Evolutionary conservation across 192 early-diverging fungal species (phyloP), one percentile per base, ranked within the genome.

Genomic region (Rhizophagus clarus): DNA sequence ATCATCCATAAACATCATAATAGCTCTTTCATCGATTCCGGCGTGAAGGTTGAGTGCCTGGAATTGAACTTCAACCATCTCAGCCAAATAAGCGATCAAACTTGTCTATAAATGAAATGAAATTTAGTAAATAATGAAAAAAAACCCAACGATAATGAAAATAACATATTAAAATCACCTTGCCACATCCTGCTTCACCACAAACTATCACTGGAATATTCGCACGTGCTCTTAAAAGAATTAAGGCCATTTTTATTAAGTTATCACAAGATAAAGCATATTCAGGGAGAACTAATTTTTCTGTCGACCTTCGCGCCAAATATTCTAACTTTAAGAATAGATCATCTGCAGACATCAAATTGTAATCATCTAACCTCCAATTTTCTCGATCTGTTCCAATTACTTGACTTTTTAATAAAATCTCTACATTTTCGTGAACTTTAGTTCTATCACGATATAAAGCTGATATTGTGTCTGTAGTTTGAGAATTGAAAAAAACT

Each of bases 211-310:
- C 49, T 4, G 75, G 75, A 60, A 76, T 64, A 56, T 64, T 76
- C 15, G 31, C 31, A 76, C 49, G 32, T 51, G 14, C 49, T 51
- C 49, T 51, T 51, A 51, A 51, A 51, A 51, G 49, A 51, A 51
- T 51, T 51, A 76, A 22, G 7, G 75, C 75, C 75, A 76, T 76
- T 29, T 76, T 76, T 34, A 76, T 56, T n/a, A 76, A 31, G 17
- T 76, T 76, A 24, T 76, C 75, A 22, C 37, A 1, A n/a, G 20
- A 34, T 14, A 76, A 26, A 15, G 49, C 49, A 3, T 51, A 51
- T 51, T 51, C 49, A 3, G 49, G 49, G 4, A 17, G 4, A 3
- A 20, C 29, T 4, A 29, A n/a, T n/a, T 63, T 20, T 76, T 32
- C 75, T 4, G 34, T 56, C 3, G 56, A 64, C 5, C n/a, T 76